Base-by-base conservation (phyloP, 2,329 filamentous ascomycete species). In the Lachnellula suecica region DNA sequence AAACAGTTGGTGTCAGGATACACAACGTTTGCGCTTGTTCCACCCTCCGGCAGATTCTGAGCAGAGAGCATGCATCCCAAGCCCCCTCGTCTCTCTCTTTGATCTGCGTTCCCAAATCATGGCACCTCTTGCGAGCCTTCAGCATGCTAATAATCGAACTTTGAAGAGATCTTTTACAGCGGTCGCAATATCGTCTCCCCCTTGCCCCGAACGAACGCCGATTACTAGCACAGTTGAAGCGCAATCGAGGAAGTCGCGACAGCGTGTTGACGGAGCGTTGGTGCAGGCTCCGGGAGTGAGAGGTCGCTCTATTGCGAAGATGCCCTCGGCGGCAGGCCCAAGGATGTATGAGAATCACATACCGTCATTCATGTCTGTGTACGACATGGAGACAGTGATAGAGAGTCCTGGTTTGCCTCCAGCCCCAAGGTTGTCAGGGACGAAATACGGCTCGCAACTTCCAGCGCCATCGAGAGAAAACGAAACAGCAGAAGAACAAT, bases 281-380 rank as follows among this genome's bases (percentile, higher is more conserved):
- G 51, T 45, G 51, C 59, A 56, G 53, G 40, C 52, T 53, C 43
- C 51, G 37, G 53, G 49, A 49, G 42, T 53, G 27, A 60, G 52
- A 52, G 54, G 54, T 34, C 44, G 17, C 42, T 43, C 41, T 38
- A 44, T 34, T 47, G 47, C 47, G 48, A 82, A 71, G 57, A 85
- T 85, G 82, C 81, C 81, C 70, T 84, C 82, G 63, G 79, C 83
- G 60, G 76, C 82, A 53, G 76, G 81, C 48, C 75, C 82, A 62
- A 79, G 81, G 69, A 69, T 84, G 63, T 85, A 83, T 68, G 82
- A 86, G 74, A 83, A 85, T 66, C 83, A 85, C 70, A 85, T 89
- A 77, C 86, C 86, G 67, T 84, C 86, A 20, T 88, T 89, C 64
- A 88, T 88, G 85, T 85, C 86, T 52, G 85, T 89, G 51, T 88